Conservation (phyloP, 2,329 filamentous ascomycete species). For the Curvularia sp. region DNA sequence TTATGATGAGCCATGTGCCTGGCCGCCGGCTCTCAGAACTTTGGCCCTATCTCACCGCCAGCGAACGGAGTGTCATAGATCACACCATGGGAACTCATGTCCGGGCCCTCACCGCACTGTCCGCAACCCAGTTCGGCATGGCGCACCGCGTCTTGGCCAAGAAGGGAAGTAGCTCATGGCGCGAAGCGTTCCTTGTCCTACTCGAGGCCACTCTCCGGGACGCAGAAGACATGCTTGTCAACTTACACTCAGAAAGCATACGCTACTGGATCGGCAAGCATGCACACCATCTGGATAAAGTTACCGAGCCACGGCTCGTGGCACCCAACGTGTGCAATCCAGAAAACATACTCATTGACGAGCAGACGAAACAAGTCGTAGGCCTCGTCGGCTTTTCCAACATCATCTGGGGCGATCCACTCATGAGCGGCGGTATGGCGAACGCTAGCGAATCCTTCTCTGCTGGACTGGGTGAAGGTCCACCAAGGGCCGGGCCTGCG, state of each 20-base stretch:
- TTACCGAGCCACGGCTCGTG: constrained; percentile 61
- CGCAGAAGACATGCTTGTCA: constrained; percentile 65
- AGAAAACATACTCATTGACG: constrained; percentile 61
- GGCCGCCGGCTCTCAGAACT: constrained; percentile 47
- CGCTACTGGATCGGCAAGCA: constrained; percentile 58
- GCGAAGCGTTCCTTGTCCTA: constrained; percentile 60
- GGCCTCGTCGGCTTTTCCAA: constrained; percentile 62
- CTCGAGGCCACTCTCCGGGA: constrained; percentile 63
- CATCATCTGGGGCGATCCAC: constrained; percentile 64
- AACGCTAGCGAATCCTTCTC: constrained; percentile 52
- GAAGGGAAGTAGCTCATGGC: constrained; percentile 60
- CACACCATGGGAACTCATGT: constrained; percentile 52
- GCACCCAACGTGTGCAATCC: constrained; percentile 58
- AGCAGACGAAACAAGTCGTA: constrained; percentile 56
- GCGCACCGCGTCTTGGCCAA: constrained; percentile 56
- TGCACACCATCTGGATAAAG: constrained; percentile 56
- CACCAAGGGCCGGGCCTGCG: constrained; percentile 41
- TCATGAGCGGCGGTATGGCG: constrained; percentile 59
- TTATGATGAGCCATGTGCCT: constrained; percentile 45
- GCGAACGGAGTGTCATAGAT: constrained; percentile 51
- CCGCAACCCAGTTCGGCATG: constrained; percentile 60
- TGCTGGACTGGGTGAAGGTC: constrained; percentile 53
- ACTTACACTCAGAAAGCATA: constrained; percentile 63
- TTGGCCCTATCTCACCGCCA: constrained; percentile 41
- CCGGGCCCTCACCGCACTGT: constrained; percentile 55